Evolutionary conservation across 129 eudicot species (phyloP).

Genomic region (Artemisia annua): DNA sequence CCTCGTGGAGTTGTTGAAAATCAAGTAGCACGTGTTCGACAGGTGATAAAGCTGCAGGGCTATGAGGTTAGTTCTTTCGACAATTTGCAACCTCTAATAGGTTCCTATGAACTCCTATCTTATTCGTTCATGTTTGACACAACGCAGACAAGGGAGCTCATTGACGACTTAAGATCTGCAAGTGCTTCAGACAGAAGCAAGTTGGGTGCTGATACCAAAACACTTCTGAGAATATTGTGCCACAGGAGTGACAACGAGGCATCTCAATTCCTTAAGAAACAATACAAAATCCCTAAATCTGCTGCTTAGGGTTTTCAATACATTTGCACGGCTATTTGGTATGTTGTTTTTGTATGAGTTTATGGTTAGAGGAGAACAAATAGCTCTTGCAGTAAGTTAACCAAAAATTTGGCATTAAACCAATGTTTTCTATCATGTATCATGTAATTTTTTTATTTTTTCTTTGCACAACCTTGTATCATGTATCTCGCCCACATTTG

Average conservation of each 20-base stretch:
- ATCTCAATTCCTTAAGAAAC: conserved; percentile 97
- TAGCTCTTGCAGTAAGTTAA: conserved; percentile 20
- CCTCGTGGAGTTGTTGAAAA: conserved; percentile 99
- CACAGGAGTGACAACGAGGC: conserved; percentile 93
- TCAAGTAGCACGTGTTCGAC: conserved; percentile 84
- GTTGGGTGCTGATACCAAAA: conserved; percentile 83
- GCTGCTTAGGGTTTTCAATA: conserved; percentile 44
- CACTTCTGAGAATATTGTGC: conserved; percentile 76
- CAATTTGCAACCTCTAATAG: not conserved
- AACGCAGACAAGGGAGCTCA: conserved; percentile 86
- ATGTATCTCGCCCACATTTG: no score
- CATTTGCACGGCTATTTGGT: conserved; percentile 2
- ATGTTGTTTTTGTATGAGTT: conserved; percentile 19
- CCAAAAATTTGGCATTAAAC: conserved; percentile 8
- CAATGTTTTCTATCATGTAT: not conserved
- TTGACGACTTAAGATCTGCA: conserved; percentile 78
- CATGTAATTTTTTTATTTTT: not conserved
- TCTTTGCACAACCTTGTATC: not conserved
- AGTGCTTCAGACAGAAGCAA: conserved; percentile 69
- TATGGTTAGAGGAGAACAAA: conserved; percentile 24
- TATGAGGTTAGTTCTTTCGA: conserved; percentile 68
- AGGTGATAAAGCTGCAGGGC: conserved; percentile 78
- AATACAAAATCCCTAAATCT: conserved; percentile 91
- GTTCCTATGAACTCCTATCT: not conserved
- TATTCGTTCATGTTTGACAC: conserved; percentile 17